Conservation (phyloP, 2,329 filamentous ascomycete species). For the Dactylonectria estremocensis region DNA sequence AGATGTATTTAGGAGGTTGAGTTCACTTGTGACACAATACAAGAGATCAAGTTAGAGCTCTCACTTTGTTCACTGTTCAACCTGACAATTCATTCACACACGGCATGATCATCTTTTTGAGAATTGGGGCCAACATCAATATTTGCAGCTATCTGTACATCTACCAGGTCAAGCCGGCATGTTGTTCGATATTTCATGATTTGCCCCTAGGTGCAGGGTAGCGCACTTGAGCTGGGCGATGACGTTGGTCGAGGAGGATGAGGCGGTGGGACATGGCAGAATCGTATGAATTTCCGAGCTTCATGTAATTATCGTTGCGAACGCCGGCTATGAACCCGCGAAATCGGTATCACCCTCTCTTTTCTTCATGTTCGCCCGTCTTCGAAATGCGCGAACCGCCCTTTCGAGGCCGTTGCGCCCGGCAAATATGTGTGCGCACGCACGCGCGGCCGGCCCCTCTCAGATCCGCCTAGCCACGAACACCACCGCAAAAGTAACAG, state of each 20-base stretch:
- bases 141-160: too few species aligned
- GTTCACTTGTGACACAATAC: not conserved
- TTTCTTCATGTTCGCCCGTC: constrained; percentile 41
- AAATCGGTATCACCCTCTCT: not conserved
- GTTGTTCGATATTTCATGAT: too few species aligned
- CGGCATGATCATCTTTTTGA: too few species aligned
- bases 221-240: not conserved
- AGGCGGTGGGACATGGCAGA: constrained; percentile 41
- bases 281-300: constrained; percentile 37
- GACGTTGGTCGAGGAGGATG: constrained; percentile 5
- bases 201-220: not conserved
- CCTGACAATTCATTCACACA: too few species aligned
- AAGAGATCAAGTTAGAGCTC: too few species aligned
- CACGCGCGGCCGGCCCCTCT: not conserved
- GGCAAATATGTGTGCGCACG: not conserved
- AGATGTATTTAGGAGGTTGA: not conserved
- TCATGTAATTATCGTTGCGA: not conserved
- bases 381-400: constrained; percentile 33
- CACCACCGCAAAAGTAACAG: constrained; percentile 5
- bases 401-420: constrained; percentile 31
- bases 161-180: too few species aligned
- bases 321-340: not conserved
- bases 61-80: too few species aligned
- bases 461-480: constrained; percentile 17
- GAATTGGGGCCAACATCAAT: too few species aligned